Base-by-base conservation (phyloP, 78 protist species). In the Dictyostelium brefeldianum region DNA sequence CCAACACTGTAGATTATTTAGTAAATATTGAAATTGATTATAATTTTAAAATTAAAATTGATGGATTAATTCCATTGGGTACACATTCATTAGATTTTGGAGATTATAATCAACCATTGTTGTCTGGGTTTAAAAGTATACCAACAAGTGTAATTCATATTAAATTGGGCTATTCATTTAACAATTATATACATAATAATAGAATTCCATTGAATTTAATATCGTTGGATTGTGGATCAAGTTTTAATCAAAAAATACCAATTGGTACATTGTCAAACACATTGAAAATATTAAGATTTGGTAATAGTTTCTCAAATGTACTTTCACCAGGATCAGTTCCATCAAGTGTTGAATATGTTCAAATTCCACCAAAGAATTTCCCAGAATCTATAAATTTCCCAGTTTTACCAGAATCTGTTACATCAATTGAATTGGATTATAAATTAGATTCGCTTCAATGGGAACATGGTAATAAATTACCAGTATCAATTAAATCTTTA, bases 201-300 rank as follows among this genome's bases (percentile, higher is more conserved):
- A 59, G 69, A 59, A 22, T 59, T 22, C 69, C 69, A 59, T 8
- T 9, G 10, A 29, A 22, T n/a, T 59, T 59, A 3, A 59, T 59
- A 59, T 59, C 69, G 8, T 22, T 59, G 4, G 69, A 59, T 59
- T 59, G 69, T 59, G 69, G 69, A 59, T 59, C 25, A 22, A 59
- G 69, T 59, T 59, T 59, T 59, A 59, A 59, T 59, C 69, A 59
- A 59, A 59, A 59, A 22, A 59, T 59, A 8, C 69, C 69, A 59
- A 10, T 15, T n/a, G 69, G 69, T 15, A 18, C 25, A 59, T 59
- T 59, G 9, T 59, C 69, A 59, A 18, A 59, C n/a, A 59, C 31
- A n/a, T 59, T 59, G 7, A 59, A 25, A n/a, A 9, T 31, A 59
- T 59, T 59, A 59, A 59, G 69, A 59, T 59, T 59, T 59, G 69